Percentiles rank a stretch among this genome's conserved stretches.
These are phyloP conservation scores for Betula pendula DNA, from an alignment of 306 rosid genomes.

Conservation along the genomic window DNA sequence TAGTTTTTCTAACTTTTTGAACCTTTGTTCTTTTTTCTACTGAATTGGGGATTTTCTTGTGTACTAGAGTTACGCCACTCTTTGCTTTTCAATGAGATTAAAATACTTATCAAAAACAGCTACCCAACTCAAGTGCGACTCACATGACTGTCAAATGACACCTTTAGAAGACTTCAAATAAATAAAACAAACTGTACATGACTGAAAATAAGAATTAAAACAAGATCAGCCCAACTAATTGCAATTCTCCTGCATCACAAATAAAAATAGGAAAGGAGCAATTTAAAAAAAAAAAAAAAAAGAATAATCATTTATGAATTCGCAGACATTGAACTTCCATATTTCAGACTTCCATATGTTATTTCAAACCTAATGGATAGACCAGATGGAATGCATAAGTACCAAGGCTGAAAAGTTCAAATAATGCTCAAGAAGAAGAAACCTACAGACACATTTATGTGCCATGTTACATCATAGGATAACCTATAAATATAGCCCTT, in stretches of 20 bases:
- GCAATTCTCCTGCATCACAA: neutral
- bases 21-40: too few relatives aligned
- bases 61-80: too few relatives aligned
- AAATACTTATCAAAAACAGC: too few relatives aligned
- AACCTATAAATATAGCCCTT: neutral
- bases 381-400: slow-evolving; percentile 7
- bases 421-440: slow-evolving; percentile 4
- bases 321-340: neutral
- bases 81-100: too few relatives aligned
- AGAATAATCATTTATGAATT: neutral
- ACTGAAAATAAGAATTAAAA: neutral
- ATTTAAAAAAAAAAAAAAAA: too few relatives aligned
- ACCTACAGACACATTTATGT: neutral
- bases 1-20: too few relatives aligned
- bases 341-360: neutral
- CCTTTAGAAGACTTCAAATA: too few relatives aligned
- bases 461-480: neutral
- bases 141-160: too few relatives aligned
- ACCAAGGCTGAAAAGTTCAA: slow-evolving; percentile 12
- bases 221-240: too few relatives aligned
- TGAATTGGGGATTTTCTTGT: too few relatives aligned
- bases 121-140: too few relatives aligned
- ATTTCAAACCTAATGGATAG: neutral
- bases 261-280: neutral
- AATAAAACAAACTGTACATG: neutral